Conservation (phyloP, 192 early-diverging fungal species). For the Backusella tarrabulga region DNA sequence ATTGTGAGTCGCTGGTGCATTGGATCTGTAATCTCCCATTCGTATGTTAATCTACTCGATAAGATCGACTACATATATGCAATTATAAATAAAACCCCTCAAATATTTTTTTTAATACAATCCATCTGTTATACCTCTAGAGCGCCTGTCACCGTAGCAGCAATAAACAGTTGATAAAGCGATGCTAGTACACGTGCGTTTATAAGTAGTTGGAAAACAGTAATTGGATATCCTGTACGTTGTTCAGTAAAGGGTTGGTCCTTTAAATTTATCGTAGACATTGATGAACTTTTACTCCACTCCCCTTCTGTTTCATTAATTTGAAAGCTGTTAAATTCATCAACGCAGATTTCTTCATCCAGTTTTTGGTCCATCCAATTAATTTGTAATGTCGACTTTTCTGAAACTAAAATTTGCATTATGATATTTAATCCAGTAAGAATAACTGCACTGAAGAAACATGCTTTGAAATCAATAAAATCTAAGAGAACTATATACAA, state of each 20-base stretch:
- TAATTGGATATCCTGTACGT: background rate
- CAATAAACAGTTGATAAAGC: background rate
- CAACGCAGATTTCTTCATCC: background rate
- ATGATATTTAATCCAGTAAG: background rate
- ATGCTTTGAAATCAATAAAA: background rate
- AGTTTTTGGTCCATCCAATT: background rate
- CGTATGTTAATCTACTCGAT: background rate
- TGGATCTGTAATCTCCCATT: background rate
- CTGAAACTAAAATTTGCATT: background rate
- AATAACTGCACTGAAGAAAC: background rate
- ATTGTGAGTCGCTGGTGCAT: background rate
- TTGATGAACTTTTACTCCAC: slow-evolving; percentile 11
- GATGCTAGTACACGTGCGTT: background rate
- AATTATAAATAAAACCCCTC: background rate
- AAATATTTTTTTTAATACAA: background rate
- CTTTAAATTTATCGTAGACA: slow-evolving; percentile 6
- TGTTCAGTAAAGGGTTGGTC: background rate
- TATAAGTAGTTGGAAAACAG: background rate
- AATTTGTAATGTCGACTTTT: background rate
- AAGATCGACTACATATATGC: background rate
- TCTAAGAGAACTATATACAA: slow-evolving; percentile 4
- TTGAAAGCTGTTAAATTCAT: background rate
- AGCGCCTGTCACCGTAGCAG: background rate
- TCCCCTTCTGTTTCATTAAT: background rate
- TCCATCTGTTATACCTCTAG: background rate